Evolutionary conservation across 2,329 filamentous ascomycete species (phyloP).

Genomic region (Penicillium sp.): DNA sequence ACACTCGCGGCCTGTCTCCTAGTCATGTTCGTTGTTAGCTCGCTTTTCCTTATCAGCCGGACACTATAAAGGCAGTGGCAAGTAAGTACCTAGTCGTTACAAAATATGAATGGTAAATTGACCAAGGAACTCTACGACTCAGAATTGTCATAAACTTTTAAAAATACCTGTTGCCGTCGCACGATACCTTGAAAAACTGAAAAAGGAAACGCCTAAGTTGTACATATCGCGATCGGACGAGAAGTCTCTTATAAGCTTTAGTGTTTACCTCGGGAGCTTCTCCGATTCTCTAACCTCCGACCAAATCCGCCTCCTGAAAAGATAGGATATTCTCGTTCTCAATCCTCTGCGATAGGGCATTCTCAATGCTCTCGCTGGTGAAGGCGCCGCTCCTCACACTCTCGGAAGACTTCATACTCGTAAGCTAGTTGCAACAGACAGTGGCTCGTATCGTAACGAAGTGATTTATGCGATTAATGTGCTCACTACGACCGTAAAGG

Average conservation of each 20-base stretch:
- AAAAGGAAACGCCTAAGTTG: not conserved
- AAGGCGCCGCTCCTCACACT: not conserved
- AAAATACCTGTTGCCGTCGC: not conserved
- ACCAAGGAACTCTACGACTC: not conserved
- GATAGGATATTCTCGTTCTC: not conserved
- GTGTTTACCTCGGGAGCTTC: not conserved
- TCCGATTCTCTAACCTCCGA: not conserved
- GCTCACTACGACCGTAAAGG: not conserved
- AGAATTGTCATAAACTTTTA: not conserved
- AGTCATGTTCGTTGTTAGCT: not conserved
- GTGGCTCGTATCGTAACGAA: not conserved
- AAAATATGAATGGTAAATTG: not conserved
- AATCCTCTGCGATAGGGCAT: not conserved
- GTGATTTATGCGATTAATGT: not conserved
- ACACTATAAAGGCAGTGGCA: not conserved
- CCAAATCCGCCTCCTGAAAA: not conserved
- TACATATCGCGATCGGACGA: not conserved
- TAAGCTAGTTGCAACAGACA: not conserved
- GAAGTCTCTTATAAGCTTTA: not conserved
- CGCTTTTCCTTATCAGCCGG: not conserved
- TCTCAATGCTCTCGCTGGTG: not conserved
- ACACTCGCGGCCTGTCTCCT: not conserved
- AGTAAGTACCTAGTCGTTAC: not conserved
- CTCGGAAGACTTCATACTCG: not conserved
- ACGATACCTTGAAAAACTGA: not conserved